phyloP scores from a whole-genome alignment of 768 basidiomycete genomes.

The Naganishia vaughanmartiniae region DNA sequence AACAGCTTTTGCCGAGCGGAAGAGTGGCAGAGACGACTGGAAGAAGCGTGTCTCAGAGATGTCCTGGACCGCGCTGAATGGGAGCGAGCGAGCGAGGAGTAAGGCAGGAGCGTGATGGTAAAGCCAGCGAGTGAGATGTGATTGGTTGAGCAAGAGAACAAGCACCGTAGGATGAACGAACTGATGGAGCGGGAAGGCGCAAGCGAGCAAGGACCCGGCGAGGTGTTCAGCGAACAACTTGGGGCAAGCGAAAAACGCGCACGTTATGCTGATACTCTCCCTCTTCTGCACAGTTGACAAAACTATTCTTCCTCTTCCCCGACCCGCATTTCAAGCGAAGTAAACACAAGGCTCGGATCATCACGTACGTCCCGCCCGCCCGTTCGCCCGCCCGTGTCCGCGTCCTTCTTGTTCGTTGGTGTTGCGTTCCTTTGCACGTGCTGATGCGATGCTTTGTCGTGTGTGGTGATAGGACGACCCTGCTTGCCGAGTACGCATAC shows the following conservation, averaged over 20 bases:
- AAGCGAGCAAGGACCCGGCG: not conserved
- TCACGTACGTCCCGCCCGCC: conserved; percentile 58
- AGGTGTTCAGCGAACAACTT: too few relatives aligned
- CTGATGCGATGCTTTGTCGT: not conserved
- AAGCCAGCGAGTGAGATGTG: too few relatives aligned
- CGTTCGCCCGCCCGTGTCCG: not conserved
- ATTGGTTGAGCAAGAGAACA: too few relatives aligned
- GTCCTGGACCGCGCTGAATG: too few relatives aligned
- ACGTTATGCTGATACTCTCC: not conserved
- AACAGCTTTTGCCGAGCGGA: too few relatives aligned
- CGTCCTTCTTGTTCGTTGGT: not conserved
- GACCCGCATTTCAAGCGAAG: conserved; percentile 98
- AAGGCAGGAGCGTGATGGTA: too few relatives aligned
- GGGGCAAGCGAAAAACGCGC: not conserved
- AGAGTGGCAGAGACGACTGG: too few relatives aligned
- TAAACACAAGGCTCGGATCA: conserved; percentile 98
- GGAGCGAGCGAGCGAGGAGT: too few relatives aligned
- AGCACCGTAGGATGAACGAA: too few relatives aligned
- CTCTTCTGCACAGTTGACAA: conserved; percentile 58
- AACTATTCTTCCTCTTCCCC: conserved; percentile 96
- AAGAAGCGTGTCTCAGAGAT: too few relatives aligned
- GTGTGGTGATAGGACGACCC: conserved; percentile 61
- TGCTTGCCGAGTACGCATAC: conserved; percentile 95
- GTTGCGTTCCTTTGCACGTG: not conserved
- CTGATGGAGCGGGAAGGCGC: not conserved